Conservation (phyloP, 2,329 filamentous ascomycete species). For the Penicillium verrucosum region DNA sequence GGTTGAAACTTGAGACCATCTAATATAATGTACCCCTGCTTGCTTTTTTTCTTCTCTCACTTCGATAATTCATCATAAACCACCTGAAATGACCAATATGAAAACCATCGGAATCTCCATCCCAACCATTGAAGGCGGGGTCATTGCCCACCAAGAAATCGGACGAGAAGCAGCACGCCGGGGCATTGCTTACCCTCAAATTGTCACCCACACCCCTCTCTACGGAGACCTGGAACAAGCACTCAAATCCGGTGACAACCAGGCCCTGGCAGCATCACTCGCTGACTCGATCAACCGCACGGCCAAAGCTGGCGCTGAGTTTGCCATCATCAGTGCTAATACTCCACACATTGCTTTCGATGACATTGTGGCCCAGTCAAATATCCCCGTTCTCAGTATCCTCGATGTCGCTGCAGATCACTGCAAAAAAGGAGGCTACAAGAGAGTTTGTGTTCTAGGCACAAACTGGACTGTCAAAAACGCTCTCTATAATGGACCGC, state of each 20-base stretch:
- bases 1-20: neutral
- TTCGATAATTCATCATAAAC: neutral
- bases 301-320: conserved; percentile 9
- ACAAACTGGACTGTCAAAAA: conserved; percentile 4
- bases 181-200: conserved; percentile 8
- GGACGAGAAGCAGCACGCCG: conserved; percentile 10
- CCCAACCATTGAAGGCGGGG: conserved; percentile 10
- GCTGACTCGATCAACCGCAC: conserved; percentile 8
- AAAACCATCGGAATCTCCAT: conserved; percentile 13
- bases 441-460: neutral
- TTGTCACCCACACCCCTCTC: conserved; percentile 8
- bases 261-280: neutral
- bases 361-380: neutral
- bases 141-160: conserved; percentile 9
- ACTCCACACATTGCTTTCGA: conserved; percentile 6
- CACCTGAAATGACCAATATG: neutral
- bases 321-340: conserved; percentile 13
- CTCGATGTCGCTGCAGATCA: conserved; percentile 2
- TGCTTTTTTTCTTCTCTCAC: too few species aligned
- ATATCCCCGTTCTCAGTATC: conserved; percentile 10
- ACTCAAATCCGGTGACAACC: neutral
- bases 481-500: conserved; percentile 2
- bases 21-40: neutral
- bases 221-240: conserved; percentile 4
- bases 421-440: conserved; percentile 1